Percentiles rank a stretch among this genome's conserved stretches.
These are phyloP conservation scores for Penicillium riverlandense DNA, from an alignment of 495 filamentous ascomycete genomes.

Conservation along the genomic window DNA sequence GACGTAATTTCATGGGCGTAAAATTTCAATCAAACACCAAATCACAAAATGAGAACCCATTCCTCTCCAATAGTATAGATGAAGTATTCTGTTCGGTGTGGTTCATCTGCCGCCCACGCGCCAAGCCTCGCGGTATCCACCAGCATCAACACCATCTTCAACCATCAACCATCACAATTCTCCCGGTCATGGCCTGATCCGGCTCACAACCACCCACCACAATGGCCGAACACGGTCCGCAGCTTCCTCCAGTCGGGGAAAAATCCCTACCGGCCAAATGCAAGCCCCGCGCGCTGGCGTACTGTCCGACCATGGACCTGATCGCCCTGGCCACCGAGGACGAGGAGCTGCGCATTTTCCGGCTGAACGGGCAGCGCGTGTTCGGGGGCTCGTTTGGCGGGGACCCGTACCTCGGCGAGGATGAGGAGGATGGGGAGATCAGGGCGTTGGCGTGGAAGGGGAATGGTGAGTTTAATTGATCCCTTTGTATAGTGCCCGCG, in stretches of 20 bases:
- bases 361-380: conserved; percentile 62
- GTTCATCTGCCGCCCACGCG: conserved; percentile 8
- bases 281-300: conserved; percentile 52
- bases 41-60: too few relatives aligned
- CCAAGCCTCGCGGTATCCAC: conserved; percentile 26
- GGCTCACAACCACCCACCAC: neutral
- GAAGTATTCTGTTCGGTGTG: too few relatives aligned
- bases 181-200: conserved; percentile 17
- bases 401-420: conserved; percentile 42
- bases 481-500: neutral
- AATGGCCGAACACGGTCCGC: conserved; percentile 26
- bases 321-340: conserved; percentile 62
- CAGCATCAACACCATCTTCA: conserved; percentile 15
- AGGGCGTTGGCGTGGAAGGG: conserved; percentile 65
- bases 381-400: conserved; percentile 49
- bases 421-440: conserved; percentile 46
- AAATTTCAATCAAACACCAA: too few relatives aligned
- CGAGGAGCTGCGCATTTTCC: conserved; percentile 54
- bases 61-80: too few relatives aligned
- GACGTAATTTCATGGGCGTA: too few relatives aligned
- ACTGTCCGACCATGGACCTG: conserved; percentile 80
- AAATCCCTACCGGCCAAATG: conserved; percentile 49
- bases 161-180: neutral
- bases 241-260: conserved; percentile 44
- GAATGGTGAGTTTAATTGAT: conserved; percentile 50